A percentile compares a stretch with the other conserved stretches of the same genome.
phyloP scores from a whole-genome alignment of 495 filamentous ascomycete genomes.

The Podospora pseudocomata region DNA sequence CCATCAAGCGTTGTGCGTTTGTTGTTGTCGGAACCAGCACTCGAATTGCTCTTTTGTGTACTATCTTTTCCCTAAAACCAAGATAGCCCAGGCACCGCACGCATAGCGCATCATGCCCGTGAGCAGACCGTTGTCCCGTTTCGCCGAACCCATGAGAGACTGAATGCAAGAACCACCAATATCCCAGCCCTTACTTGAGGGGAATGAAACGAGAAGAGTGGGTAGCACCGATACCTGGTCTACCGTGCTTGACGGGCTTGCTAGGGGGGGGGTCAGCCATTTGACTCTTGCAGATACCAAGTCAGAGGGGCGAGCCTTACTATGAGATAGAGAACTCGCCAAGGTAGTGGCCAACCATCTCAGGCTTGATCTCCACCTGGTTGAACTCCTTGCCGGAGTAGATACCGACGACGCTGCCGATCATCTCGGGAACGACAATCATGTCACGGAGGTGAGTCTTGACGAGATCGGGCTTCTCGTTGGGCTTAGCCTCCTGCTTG shows the following conservation, averaged over 20 bases:
- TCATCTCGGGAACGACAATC: conserved; percentile 99
- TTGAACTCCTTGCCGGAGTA: conserved; percentile 99
- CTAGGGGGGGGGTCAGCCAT: conserved; percentile 51
- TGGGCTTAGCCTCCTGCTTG: conserved; percentile 99
- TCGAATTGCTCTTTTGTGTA: conserved; percentile 27
- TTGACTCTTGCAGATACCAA: conserved; percentile 6
- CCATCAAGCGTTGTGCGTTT: background rate
- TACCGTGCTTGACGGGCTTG: conserved; percentile 99
- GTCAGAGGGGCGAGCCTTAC: conserved; percentile 54
- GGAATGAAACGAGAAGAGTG: conserved; percentile 99
- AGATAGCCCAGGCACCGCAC: conserved; percentile 33
- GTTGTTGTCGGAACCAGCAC: conserved; percentile 21
- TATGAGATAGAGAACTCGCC: conserved; percentile 99
- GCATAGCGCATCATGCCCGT: conserved; percentile 25
- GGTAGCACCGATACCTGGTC: conserved; percentile 99
- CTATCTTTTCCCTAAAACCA: conserved; percentile 29
- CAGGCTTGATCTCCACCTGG: conserved; percentile 99
- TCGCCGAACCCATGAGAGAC: conserved; percentile 41
- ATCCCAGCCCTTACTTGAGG: conserved; percentile 75
- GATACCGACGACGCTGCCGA: conserved; percentile 94
- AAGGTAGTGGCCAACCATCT: conserved; percentile 99
- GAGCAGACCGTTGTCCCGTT: conserved; percentile 39
- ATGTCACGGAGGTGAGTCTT: conserved; percentile 99
- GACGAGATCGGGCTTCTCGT: conserved; percentile 98
- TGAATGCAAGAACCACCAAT: conserved; percentile 41